These are phyloP conservation scores for Trametes maxima DNA, from an alignment of 768 basidiomycete genomes.

Conservation along the genomic window DNA sequence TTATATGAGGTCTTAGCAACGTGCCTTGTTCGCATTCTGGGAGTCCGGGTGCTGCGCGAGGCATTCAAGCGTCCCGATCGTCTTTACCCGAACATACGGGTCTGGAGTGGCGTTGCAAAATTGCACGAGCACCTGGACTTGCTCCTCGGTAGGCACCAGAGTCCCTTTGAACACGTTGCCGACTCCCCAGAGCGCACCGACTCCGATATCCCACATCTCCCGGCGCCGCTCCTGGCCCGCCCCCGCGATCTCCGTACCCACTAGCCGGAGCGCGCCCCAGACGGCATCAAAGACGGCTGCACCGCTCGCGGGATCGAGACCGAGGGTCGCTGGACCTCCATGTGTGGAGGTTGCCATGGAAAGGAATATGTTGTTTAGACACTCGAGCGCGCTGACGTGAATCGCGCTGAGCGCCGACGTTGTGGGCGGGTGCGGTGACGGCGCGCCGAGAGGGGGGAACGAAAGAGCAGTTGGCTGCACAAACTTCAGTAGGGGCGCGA, in stretches of 20 bases:
- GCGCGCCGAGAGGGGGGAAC: constrained; percentile 70
- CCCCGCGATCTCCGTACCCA: constrained; percentile 58
- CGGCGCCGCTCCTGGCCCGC: constrained; percentile 67
- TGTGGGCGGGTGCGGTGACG: constrained; percentile 83
- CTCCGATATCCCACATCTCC: constrained; percentile 78
- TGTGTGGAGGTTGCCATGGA: constrained; percentile 54
- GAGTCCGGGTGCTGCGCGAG: constrained; percentile 72
- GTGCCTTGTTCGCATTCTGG: constrained; percentile 66
- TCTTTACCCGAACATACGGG: constrained; percentile 64
- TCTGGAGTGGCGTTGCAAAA: constrained; percentile 60
- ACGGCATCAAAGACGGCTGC: constrained; percentile 61
- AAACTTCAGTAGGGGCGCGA: constrained; percentile 66
- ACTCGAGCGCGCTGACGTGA: constrained; percentile 85
- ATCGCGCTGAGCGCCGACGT: constrained; percentile 84
- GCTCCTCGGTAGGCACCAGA: constrained; percentile 63
- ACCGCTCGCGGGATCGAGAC: constrained; percentile 40
- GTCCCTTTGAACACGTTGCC: constrained; percentile 72
- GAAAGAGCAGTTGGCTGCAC: constrained; percentile 79
- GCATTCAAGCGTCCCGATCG: constrained; percentile 84
- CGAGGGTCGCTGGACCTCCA: constrained; percentile 24
- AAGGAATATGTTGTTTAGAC: constrained; percentile 87
- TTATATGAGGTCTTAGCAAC: constrained; percentile 19
- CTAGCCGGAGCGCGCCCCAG: constrained; percentile 61
- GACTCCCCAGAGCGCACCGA: constrained; percentile 90
- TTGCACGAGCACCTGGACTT: constrained; percentile 66